Conservation (phyloP, 805 yeast genomes). For the Diddensiella transvaalensis region DNA sequence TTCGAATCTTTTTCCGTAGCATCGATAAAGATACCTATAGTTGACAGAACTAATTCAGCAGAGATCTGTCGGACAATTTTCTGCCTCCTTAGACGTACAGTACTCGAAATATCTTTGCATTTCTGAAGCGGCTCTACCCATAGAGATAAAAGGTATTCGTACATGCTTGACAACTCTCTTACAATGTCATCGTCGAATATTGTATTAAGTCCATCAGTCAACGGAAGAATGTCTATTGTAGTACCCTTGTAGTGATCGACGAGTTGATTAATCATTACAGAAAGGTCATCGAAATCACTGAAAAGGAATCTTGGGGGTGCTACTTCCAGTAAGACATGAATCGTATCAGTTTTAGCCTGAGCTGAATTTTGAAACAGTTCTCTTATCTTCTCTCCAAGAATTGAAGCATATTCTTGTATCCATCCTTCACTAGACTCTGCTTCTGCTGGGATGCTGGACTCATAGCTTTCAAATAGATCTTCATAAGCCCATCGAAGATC, state of each 20-base stretch:
- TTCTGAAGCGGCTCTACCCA: conserved; percentile 26
- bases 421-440: neutral
- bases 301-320: conserved; percentile 3
- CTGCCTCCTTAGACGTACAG: conserved; percentile 22
- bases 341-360: conserved; percentile 10
- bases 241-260: conserved; percentile 10
- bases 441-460: neutral
- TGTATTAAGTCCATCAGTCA: conserved; percentile 9
- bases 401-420: conserved; percentile 4
- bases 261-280: conserved; percentile 13
- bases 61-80: conserved; percentile 20
- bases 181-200: conserved; percentile 11
- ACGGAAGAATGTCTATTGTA: conserved; percentile 6
- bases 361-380: conserved; percentile 4
- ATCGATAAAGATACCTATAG: conserved; percentile 10
- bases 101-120: conserved; percentile 20
- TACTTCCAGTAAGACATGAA: neutral
- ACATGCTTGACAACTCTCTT: conserved; percentile 10
- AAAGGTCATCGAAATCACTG: conserved; percentile 9
- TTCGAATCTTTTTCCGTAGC: neutral
- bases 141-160: conserved; percentile 18
- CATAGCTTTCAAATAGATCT: conserved; percentile 8
- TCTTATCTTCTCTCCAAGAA: conserved; percentile 5
- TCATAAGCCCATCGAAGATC: conserved; percentile 11
- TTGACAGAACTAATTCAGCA: conserved; percentile 16